Evolutionary conservation across 2,329 filamentous ascomycete genomes (phyloP).

Genomic region (Hypoxylon sp.): DNA sequence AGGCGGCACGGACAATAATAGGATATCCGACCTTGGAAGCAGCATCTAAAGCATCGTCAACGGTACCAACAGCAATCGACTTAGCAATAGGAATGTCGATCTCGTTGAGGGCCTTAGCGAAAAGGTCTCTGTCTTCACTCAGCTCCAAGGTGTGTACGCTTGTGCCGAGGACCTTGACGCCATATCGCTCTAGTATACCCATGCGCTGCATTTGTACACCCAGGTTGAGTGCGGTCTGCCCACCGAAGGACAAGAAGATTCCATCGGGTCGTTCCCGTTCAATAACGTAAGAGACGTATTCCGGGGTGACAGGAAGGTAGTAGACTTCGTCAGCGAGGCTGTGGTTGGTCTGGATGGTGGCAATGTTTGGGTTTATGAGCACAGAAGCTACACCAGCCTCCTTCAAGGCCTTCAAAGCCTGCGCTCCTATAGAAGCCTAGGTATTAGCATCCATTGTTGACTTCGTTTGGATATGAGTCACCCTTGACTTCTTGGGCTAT

Average conservation of each 20-base stretch:
- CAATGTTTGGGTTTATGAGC: constrained; percentile 97
- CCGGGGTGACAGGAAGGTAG: constrained; percentile 95
- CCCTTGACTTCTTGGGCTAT: constrained; percentile 33
- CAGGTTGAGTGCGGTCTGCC: constrained; percentile 95
- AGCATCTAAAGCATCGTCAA: constrained; percentile 91
- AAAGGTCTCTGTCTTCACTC: constrained; percentile 94
- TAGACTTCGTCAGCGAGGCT: constrained; percentile 96
- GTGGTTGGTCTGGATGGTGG: constrained; percentile 97
- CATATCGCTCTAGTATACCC: constrained; percentile 94
- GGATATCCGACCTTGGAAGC: constrained; percentile 91
- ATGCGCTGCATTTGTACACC: constrained; percentile 97
- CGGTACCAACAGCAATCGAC: constrained; percentile 88
- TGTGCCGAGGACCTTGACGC: constrained; percentile 94
- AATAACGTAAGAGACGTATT: constrained; percentile 98
- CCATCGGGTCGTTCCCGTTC: constrained; percentile 95
- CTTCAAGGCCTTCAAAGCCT: constrained; percentile 96
- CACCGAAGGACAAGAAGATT: constrained; percentile 96
- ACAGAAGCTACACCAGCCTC: constrained; percentile 92
- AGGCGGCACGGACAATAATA: constrained; percentile 97
- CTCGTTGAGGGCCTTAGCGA: constrained; percentile 93
- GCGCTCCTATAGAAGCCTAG: constrained; percentile 70
- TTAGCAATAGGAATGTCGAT: constrained; percentile 98
- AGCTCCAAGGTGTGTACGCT: constrained; percentile 94
- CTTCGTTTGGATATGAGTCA: constrained; percentile 31
- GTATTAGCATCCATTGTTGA: constrained; percentile 35